phyloP scores from a whole-genome alignment of 2,329 filamentous ascomycete genomes.

The Tolypocladium ophioglossoides region DNA sequence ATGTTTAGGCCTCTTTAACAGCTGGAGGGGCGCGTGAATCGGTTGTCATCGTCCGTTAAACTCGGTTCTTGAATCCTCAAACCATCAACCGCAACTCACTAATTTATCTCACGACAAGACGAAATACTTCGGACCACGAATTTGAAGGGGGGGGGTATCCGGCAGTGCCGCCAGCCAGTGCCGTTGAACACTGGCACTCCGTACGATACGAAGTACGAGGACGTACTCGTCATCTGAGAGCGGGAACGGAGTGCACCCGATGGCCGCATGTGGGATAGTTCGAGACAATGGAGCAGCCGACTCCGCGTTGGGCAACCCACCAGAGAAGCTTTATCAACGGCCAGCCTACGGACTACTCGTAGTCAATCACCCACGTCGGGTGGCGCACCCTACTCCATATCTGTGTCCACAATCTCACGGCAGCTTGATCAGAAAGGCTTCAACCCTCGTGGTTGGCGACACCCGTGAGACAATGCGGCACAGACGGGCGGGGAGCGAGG shows the following conservation, averaged over 20 bases:
- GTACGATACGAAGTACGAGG: no score
- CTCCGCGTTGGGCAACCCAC: neutral
- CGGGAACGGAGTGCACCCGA: neutral
- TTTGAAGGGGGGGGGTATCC: neutral
- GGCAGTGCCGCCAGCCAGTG: neutral
- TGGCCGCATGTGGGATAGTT: neutral
- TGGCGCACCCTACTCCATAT: neutral
- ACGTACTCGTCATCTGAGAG: neutral
- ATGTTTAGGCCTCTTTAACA: neutral
- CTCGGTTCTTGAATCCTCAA: neutral
- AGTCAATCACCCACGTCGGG: neutral
- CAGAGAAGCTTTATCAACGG: neutral
- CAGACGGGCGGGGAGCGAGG: neutral
- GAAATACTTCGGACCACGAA: no score
- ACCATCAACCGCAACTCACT: no score
- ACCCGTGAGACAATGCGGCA: neutral
- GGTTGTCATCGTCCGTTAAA: neutral
- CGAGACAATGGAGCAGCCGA: neutral
- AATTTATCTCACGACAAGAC: no score
- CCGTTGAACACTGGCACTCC: neutral
- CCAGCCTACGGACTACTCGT: no score
- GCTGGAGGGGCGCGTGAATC: neutral
- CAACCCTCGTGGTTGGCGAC: neutral
- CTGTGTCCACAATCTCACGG: neutral
- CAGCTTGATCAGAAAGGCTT: no score